A percentile compares a stretch with the other conserved stretches of the same genome.
phyloP scores from a whole-genome alignment of 441 rosid species.

The Erodium moschatum region DNA sequence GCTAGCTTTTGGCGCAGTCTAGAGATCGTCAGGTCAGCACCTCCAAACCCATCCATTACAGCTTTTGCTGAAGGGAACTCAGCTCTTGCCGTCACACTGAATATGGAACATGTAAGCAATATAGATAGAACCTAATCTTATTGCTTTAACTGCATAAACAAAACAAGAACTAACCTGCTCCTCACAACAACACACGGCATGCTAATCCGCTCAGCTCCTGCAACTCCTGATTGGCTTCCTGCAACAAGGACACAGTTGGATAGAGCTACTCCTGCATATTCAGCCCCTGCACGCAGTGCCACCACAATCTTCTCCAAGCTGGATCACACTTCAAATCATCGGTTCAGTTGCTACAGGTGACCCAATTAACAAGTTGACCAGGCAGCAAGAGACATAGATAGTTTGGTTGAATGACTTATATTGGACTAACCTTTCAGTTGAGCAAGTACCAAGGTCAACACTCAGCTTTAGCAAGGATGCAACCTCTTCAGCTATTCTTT shows the following conservation, averaged over 20 bases:
- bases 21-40: constrained; percentile 61
- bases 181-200: constrained; percentile 78
- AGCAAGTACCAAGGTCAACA: constrained; percentile 66
- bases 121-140: not conserved
- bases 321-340: constrained; percentile 18
- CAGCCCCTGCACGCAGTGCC: constrained; percentile 81
- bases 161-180: constrained; percentile 52
- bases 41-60: constrained; percentile 79
- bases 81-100: constrained; percentile 69
- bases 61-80: constrained; percentile 79
- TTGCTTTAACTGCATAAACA: not conserved
- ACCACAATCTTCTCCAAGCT: constrained; percentile 65
- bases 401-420: not conserved
- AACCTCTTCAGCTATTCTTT: constrained; percentile 78
- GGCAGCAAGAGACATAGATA: not conserved
- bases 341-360: constrained; percentile 10
- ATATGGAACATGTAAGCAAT: not conserved
- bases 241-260: constrained; percentile 61
- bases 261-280: constrained; percentile 46
- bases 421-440: constrained; percentile 54
- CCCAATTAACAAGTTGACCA: not conserved
- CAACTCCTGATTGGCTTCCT: constrained; percentile 73
- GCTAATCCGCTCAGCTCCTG: constrained; percentile 65
- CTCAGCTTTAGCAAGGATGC: constrained; percentile 75
- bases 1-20: constrained; percentile 39